Conservation (phyloP, 2,329 filamentous ascomycete genomes). For the Aspergillus pseudonomiae region DNA sequence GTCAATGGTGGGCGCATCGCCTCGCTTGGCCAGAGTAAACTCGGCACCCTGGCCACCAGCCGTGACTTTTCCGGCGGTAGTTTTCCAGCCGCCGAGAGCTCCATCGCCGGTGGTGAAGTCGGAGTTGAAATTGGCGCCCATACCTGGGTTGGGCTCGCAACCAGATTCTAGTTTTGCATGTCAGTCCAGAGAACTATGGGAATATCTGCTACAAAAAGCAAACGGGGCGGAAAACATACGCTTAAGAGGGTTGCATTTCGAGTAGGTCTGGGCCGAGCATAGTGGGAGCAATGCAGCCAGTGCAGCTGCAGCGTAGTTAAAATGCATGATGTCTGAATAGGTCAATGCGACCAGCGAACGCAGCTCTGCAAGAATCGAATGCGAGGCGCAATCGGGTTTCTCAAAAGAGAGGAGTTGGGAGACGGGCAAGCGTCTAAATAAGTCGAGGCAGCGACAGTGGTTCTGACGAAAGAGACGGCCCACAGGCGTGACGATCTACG, state of each 20-base stretch:
- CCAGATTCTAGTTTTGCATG: conserved; percentile 29
- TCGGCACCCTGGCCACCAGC: conserved; percentile 72
- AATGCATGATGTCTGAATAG: conserved; percentile 29
- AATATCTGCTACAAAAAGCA: neutral
- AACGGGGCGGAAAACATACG: conserved; percentile 20
- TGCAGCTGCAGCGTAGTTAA: conserved; percentile 35
- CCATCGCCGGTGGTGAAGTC: conserved; percentile 48
- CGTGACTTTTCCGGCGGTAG: conserved; percentile 65
- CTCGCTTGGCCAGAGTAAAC: conserved; percentile 75
- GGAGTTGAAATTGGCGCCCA: conserved; percentile 49
- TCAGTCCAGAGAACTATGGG: conserved; percentile 12
- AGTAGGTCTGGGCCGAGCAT: conserved; percentile 69
- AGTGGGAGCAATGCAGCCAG: conserved; percentile 36
- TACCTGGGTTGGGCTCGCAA: conserved; percentile 72
- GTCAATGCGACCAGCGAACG: conserved; percentile 1
- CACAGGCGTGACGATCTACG: neutral
- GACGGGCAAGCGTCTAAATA: conserved; percentile 4
- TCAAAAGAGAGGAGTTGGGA: neutral
- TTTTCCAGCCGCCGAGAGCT: conserved; percentile 64
- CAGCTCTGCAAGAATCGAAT: conserved; percentile 8
- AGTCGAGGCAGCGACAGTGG: conserved; percentile 6
- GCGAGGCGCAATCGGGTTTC: neutral
- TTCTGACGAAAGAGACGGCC: neutral
- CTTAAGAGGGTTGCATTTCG: conserved; percentile 70
- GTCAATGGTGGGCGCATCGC: conserved; percentile 82